A percentile compares a stretch with the other conserved stretches of the same genome.
phyloP scores from a whole-genome alignment of 176 grass and related monocot species.

The Areca catechu region DNA sequence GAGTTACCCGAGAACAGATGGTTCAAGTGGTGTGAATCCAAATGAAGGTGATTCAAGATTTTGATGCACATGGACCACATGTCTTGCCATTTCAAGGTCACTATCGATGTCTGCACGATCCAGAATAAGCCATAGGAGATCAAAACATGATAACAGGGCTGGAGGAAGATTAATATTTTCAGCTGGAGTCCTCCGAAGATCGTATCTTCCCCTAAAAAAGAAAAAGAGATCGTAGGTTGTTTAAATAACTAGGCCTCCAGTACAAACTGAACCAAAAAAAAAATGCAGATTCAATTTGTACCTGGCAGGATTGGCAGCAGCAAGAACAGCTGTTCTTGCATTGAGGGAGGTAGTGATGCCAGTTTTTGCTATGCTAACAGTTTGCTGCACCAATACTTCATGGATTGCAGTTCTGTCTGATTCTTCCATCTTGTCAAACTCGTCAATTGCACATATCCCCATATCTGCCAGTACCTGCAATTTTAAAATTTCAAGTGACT shows the following conservation, averaged over 20 bases:
- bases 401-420: slow-evolving; percentile 98
- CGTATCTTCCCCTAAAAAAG: slow-evolving; percentile 84
- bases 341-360: slow-evolving; percentile 98
- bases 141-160: slow-evolving; percentile 89
- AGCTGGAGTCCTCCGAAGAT: slow-evolving; percentile 94
- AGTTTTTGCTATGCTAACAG: slow-evolving; percentile 96
- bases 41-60: slow-evolving; percentile 89
- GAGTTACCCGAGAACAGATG: slow-evolving; percentile 80
- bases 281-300: slow-evolving; percentile 30
- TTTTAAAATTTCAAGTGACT: slow-evolving; percentile 2
- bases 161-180: slow-evolving; percentile 99
- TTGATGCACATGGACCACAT: slow-evolving; percentile 93
- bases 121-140: slow-evolving; percentile 94
- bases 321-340: slow-evolving; percentile 87
- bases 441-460: slow-evolving; percentile 98
- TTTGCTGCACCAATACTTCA: slow-evolving; percentile 99
- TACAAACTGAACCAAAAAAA: background rate
- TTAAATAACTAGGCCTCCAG: too few relatives aligned
- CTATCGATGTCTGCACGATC: slow-evolving; percentile 97
- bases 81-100: slow-evolving; percentile 98
- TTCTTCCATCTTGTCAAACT: slow-evolving; percentile 99
- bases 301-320: slow-evolving; percentile 98
- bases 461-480: slow-evolving; percentile 94
- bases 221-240: too few relatives aligned
- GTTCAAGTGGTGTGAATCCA: slow-evolving; percentile 86